Evolutionary conservation across 768 basidiomycete genomes (phyloP).

Genomic region (Auriscalpium microsporum): DNA sequence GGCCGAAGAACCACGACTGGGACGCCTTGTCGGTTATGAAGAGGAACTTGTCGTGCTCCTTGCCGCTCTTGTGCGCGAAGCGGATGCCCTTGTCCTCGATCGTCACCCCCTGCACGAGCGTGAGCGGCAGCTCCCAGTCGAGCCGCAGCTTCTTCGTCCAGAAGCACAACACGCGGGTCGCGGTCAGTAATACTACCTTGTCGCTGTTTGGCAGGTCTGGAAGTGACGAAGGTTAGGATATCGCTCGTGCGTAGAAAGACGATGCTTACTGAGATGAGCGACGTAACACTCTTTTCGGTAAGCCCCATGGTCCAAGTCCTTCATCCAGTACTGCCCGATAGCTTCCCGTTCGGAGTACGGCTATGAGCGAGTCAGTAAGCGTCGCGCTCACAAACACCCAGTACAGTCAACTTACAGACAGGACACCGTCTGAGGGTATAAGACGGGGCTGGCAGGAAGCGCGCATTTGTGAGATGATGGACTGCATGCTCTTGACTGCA

Average conservation of each 20-base stretch:
- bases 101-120: constrained; percentile 77
- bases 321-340: constrained; percentile 94
- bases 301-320: constrained; percentile 82
- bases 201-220: constrained; percentile 73
- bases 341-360: constrained; percentile 88
- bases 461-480: constrained; percentile 4
- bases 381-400: not conserved
- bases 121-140: constrained; percentile 88
- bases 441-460: constrained; percentile 58
- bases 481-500: not conserved
- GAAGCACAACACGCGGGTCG: constrained; percentile 71
- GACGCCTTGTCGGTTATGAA: constrained; percentile 67
- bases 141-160: constrained; percentile 78
- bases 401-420: constrained; percentile 48
- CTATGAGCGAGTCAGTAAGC: constrained; percentile 30
- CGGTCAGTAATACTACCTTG: constrained; percentile 73
- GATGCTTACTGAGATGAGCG: constrained; percentile 75
- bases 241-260: not conserved
- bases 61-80: constrained; percentile 72
- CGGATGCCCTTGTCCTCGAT: constrained; percentile 89
- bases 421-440: constrained; percentile 77
- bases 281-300: constrained; percentile 83
- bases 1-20: constrained; percentile 74
- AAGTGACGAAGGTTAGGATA: constrained; percentile 3
- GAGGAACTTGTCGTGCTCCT: constrained; percentile 68